Conservation (phyloP, 2,329 filamentous ascomycete genomes). For the Fusarium luffae region DNA sequence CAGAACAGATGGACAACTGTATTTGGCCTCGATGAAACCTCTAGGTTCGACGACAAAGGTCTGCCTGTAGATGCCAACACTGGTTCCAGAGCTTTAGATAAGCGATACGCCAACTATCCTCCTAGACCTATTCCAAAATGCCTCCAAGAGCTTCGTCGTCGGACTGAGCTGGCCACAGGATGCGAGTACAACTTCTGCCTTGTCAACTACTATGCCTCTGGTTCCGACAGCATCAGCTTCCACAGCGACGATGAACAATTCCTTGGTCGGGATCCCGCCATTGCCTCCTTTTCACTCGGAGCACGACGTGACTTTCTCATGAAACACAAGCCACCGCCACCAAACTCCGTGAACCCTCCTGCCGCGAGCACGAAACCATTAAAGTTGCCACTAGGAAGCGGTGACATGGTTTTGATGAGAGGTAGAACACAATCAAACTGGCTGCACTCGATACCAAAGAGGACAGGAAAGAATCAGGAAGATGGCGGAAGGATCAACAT, state of each 20-base stretch:
- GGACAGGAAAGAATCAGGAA: slow-evolving; percentile 70
- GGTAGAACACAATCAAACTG: slow-evolving; percentile 80
- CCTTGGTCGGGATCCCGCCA: slow-evolving; percentile 74
- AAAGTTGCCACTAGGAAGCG: slow-evolving; percentile 68
- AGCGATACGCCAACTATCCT: slow-evolving; percentile 63
- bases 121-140: slow-evolving; percentile 79
- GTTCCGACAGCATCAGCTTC: slow-evolving; percentile 80
- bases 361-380: slow-evolving; percentile 51
- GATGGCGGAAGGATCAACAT: slow-evolving; percentile 79
- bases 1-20: slow-evolving; percentile 61
- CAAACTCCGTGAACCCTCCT: slow-evolving; percentile 48
- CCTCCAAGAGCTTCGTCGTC: slow-evolving; percentile 69
- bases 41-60: slow-evolving; percentile 63
- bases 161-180: slow-evolving; percentile 74
- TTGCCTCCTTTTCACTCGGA: slow-evolving; percentile 80
- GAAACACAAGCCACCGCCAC: slow-evolving; percentile 75
- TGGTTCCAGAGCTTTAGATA: slow-evolving; percentile 57
- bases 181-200: slow-evolving; percentile 81
- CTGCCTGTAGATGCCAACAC: slow-evolving; percentile 58
- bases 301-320: slow-evolving; percentile 79
- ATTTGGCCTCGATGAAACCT: slow-evolving; percentile 71
- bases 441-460: slow-evolving; percentile 82
- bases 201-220: slow-evolving; percentile 85
- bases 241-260: slow-evolving; percentile 86
- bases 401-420: slow-evolving; percentile 84